These are phyloP conservation scores for Leucosporidium scottii DNA, from an alignment of 768 basidiomycete genomes.

Conservation along the genomic window DNA sequence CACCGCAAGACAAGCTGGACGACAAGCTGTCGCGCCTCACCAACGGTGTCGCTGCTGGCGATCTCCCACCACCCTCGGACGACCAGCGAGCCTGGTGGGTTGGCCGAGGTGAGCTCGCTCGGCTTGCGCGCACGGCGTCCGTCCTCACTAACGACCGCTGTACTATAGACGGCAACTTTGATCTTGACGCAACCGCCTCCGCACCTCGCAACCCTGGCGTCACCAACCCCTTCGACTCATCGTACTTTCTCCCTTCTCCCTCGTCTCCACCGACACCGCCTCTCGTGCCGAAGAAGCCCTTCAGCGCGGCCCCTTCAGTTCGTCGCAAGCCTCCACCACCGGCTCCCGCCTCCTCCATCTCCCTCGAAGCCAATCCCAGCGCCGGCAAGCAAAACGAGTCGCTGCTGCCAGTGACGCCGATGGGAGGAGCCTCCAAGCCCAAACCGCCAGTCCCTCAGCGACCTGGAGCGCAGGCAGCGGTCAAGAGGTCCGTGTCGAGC, in stretches of 20 bases:
- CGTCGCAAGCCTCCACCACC: neutral
- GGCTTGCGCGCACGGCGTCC: neutral
- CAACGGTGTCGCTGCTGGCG: neutral
- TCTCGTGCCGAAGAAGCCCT: neutral
- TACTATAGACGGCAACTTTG: slow-evolving; percentile 12
- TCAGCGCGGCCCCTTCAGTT: neutral
- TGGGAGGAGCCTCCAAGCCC: neutral
- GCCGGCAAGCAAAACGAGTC: neutral
- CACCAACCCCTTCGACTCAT: neutral
- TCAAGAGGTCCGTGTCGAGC: neutral
- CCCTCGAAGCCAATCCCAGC: neutral
- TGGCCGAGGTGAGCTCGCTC: slow-evolving; percentile 2
- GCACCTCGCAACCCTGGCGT: neutral
- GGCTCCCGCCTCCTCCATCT: neutral
- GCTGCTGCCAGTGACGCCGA: neutral
- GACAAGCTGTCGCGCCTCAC: slow-evolving; percentile 11
- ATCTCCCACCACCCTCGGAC: slow-evolving; percentile 22
- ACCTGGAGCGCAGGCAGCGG: neutral
- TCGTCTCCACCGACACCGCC: neutral
- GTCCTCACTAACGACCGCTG: neutral
- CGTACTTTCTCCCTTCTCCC: neutral
- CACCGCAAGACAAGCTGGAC: slow-evolving; percentile 14
- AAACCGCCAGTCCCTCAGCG: neutral
- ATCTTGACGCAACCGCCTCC: neutral
- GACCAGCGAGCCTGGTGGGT: slow-evolving; percentile 28